phyloP scores from a whole-genome alignment of 1,284 basidiomycete genomes.

The Ustilago sp. region DNA sequence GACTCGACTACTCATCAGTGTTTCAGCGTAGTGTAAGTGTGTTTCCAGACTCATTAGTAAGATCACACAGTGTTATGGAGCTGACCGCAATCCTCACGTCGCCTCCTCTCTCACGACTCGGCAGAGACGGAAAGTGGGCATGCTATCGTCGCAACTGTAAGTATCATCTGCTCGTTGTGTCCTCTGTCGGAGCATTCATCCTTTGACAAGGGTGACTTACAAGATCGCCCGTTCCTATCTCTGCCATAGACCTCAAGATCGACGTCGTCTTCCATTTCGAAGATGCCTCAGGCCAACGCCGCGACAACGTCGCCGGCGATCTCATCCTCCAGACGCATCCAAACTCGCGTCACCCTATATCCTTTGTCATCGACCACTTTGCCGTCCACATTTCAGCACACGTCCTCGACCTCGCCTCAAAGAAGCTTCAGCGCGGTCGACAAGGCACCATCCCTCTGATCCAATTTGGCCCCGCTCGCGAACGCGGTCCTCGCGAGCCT shows the following conservation, averaged over 20 bases:
- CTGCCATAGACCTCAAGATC: constrained; percentile 33
- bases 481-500: constrained; percentile 40
- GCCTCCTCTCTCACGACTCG: not conserved
- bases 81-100: not conserved
- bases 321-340: constrained; percentile 9
- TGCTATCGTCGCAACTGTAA: constrained; percentile 50
- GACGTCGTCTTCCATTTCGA: constrained; percentile 35
- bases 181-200: no score
- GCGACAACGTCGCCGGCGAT: constrained; percentile 16
- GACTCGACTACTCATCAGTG: constrained; percentile 45
- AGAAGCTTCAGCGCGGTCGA: constrained; percentile 23
- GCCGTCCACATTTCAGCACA: constrained; percentile 38
- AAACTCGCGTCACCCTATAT: not conserved
- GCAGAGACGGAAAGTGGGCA: constrained; percentile 48
- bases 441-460: constrained; percentile 41
- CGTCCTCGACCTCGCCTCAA: constrained; percentile 19
- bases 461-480: constrained; percentile 49
- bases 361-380: constrained; percentile 26
- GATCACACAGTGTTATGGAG: not conserved
- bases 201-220: not conserved
- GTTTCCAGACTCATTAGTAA: not conserved
- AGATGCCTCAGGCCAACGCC: constrained; percentile 19
- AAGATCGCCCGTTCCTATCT: not conserved
- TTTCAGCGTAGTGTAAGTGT: constrained; percentile 38
- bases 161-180: not conserved